Base-by-base conservation (phyloP, 176 grass and related monocot genomes). In the Oryza australiensis region DNA sequence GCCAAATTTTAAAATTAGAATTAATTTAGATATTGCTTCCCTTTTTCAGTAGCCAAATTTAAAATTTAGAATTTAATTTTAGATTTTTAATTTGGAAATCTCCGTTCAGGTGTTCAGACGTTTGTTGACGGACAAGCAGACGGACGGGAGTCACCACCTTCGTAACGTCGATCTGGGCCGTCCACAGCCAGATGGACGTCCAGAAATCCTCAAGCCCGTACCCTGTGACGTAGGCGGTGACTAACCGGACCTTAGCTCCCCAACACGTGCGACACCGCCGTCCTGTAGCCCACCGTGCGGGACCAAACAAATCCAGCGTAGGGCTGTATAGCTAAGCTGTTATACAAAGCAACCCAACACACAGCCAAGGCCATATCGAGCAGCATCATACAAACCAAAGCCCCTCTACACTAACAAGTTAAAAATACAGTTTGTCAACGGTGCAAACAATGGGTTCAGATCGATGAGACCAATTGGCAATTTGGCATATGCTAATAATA, bases 391-490 rank as follows among this genome's bases (percentile, higher is more conserved):
- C 20, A 69, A 40, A 69, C 8, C 32, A 8, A 66, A 33, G 64
- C 14, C 8, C 64, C 0, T 32, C 64, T 33, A 32, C 30, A 9
- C 22, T 35, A 33, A 22, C 16, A 22, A 16, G 18, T 77, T 63
- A 6, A n/a, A 76, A 38, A 9, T 41, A 40, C 62, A 76, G 60
- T 5, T 30, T 18, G 26, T 12, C 27, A 45, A 70, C 83, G 83
- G 18, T 16, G 66, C 8, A 70, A 26, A 12, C 83, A 26, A 70
- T 70, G 66, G 55, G 0, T 24, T 22, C 48, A 64, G 28, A 43
- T 46, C 68, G 37, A 82, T 33, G 35, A 12, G 5, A 72, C 35
- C 80, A 60, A 72, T 45, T 70, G n/a, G 35, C 68, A 32, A 60
- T 63, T 45, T 70, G n/a, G 35, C 68, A 32, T 16, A 8, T 62